phyloP scores from a whole-genome alignment of 305 asterid genomes.

The Coffea humblotiana region DNA sequence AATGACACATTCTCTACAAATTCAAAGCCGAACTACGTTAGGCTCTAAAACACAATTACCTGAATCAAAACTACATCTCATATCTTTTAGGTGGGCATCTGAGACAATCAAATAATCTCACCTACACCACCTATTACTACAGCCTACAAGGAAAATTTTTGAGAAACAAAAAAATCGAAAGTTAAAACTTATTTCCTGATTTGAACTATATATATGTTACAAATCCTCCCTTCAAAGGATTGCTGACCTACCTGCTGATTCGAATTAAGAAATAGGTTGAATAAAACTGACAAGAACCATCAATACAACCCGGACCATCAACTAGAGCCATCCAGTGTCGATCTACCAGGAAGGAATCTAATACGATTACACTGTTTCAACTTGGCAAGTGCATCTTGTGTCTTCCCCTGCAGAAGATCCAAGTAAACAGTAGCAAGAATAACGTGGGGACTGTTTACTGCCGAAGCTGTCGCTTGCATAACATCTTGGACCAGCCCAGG shows the following conservation, averaged over 20 bases:
- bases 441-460: conserved; percentile 56
- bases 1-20: conserved; percentile 22
- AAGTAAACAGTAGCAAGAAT: conserved; percentile 68
- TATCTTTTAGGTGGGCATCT: conserved; percentile 31
- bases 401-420: conserved; percentile 69
- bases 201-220: conserved; percentile 79
- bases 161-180: conserved; percentile 15
- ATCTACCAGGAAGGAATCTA: conserved; percentile 43
- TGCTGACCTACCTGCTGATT: conserved; percentile 63
- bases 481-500: conserved; percentile 60
- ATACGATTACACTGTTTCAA: conserved; percentile 53
- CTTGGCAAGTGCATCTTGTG: conserved; percentile 63
- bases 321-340: conserved; percentile 25
- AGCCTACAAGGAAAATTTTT: conserved; percentile 31
- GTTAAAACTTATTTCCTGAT: conserved; percentile 54
- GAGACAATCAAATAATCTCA: conserved; percentile 30
- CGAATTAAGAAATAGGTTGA: conserved; percentile 34
- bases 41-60: conserved; percentile 25
- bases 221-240: conserved; percentile 57
- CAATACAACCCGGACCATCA: conserved; percentile 34
- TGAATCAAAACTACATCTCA: conserved; percentile 24
- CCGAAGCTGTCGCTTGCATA: conserved; percentile 44
- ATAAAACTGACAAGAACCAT: conserved; percentile 21
- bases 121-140: conserved; percentile 43
- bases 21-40: conserved; percentile 15